phyloP scores from a whole-genome alignment of 352 stramenopile genomes.

The Saprolegnia parasitica region DNA sequence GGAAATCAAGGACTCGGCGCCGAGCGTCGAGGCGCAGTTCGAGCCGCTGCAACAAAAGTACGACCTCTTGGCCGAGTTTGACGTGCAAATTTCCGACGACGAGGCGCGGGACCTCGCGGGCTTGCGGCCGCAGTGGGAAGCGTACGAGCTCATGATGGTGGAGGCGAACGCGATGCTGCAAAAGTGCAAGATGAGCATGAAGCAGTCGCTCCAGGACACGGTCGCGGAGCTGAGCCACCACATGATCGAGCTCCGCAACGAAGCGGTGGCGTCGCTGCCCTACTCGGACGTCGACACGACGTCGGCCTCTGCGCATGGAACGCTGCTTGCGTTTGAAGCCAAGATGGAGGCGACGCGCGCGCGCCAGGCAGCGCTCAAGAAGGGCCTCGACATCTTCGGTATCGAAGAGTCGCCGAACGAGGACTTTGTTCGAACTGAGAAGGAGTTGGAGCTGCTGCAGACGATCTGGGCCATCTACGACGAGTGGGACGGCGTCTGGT shows the following conservation, averaged over 20 bases:
- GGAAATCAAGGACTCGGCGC: constrained; percentile 78
- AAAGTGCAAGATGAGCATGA: constrained; percentile 94
- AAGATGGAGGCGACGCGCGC: constrained; percentile 78
- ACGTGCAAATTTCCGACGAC: constrained; percentile 84
- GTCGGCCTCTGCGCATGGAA: constrained; percentile 47
- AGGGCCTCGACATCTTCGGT: constrained; percentile 90
- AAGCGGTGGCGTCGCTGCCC: constrained; percentile 69
- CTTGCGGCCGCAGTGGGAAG: constrained; percentile 71
- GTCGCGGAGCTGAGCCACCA: constrained; percentile 82
- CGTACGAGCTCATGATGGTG: constrained; percentile 78
- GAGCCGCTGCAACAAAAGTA: constrained; percentile 85
- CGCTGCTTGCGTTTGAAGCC: constrained; percentile 84
- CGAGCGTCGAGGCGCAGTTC: constrained; percentile 66
- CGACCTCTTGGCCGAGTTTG: constrained; percentile 80
- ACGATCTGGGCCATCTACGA: constrained; percentile 87
- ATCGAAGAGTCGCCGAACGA: constrained; percentile 87
- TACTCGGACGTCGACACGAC: constrained; percentile 59
- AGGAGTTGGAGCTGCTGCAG: constrained; percentile 84
- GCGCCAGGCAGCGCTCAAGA: constrained; percentile 71
- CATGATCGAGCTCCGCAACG: constrained; percentile 70
- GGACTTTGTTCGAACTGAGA: constrained; percentile 77
- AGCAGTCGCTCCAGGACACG: constrained; percentile 90
- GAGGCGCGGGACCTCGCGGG: constrained; percentile 71
- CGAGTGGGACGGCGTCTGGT: constrained; percentile 88
- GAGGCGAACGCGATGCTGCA: constrained; percentile 87